Percentiles rank a stretch among this genome's conserved stretches.
These are phyloP conservation scores for Aspergillus conjunctus DNA, from an alignment of 495 filamentous ascomycete species.

Conservation along the genomic window DNA sequence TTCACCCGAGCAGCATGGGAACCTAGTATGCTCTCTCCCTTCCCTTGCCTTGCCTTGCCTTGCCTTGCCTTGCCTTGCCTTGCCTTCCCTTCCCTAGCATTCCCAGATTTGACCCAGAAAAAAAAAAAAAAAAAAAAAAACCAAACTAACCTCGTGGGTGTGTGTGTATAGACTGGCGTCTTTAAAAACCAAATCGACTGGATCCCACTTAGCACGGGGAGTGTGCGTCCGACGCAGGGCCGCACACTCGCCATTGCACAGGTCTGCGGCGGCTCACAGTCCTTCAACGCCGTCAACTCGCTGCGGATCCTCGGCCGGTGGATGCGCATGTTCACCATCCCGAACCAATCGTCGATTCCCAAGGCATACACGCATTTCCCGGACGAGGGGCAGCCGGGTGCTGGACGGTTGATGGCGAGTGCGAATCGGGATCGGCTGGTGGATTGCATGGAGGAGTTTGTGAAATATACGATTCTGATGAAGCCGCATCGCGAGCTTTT, in stretches of 20 bases:
- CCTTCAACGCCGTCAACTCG: slow-evolving; percentile 74
- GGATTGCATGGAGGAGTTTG: slow-evolving; percentile 79
- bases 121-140: slow-evolving; percentile 15
- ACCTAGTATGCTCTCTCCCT: slow-evolving; percentile 47
- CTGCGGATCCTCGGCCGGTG: slow-evolving; percentile 69
- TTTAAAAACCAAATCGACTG: slow-evolving; percentile 81
- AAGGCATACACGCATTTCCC: slow-evolving; percentile 67
- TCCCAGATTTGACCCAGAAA: too few relatives aligned
- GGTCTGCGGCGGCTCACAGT: slow-evolving; percentile 68
- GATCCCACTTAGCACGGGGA: slow-evolving; percentile 65
- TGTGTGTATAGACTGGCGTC: slow-evolving; percentile 55
- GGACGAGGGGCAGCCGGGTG: slow-evolving; percentile 53
- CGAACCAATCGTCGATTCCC: slow-evolving; percentile 69
- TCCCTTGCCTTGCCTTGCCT: neutral
- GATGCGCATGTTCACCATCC: slow-evolving; percentile 79
- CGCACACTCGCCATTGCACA: slow-evolving; percentile 66
- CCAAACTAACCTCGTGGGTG: neutral
- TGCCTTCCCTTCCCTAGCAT: too few relatives aligned
- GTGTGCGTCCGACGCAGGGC: slow-evolving; percentile 69
- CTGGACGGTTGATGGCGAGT: slow-evolving; percentile 59
- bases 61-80: neutral
- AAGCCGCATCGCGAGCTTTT: slow-evolving; percentile 62
- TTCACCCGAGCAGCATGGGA: slow-evolving; percentile 72
- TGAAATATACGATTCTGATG: slow-evolving; percentile 72
- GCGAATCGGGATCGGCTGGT: slow-evolving; percentile 67